These are phyloP conservation scores for Hansenula lynferdii DNA, from an alignment of 1,139 yeast genomes.

Conservation along the genomic window DNA sequence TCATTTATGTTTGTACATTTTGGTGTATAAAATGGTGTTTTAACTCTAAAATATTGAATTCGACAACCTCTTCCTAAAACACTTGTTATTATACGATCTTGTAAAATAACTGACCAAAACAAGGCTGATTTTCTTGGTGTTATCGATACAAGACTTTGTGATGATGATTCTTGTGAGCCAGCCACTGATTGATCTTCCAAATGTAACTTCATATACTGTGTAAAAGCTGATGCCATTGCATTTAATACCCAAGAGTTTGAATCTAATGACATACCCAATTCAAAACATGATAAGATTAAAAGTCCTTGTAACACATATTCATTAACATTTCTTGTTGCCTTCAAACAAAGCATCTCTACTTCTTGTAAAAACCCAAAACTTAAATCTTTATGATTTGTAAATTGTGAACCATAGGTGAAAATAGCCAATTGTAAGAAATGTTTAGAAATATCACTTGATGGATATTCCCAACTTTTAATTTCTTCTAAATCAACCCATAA, in stretches of 20 bases:
- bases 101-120: constrained; percentile 26
- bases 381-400: constrained; percentile 6
- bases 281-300: constrained; percentile 13
- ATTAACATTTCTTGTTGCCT: constrained; percentile 11
- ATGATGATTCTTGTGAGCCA: too few species aligned
- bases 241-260: constrained; percentile 18
- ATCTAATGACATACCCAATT: constrained; percentile 18
- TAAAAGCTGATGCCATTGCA: constrained; percentile 15
- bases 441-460: constrained; percentile 12
- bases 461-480: constrained; percentile 13
- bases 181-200: constrained; percentile 5
- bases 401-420: constrained; percentile 13
- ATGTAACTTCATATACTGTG: constrained; percentile 17
- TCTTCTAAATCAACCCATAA: constrained; percentile 11
- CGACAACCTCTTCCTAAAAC: constrained; percentile 26
- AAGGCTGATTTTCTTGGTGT: constrained; percentile 12
- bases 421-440: constrained; percentile 14
- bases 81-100: constrained; percentile 25
- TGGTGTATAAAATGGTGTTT: constrained; percentile 19
- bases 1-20: background rate
- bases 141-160: constrained; percentile 3
- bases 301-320: constrained; percentile 11
- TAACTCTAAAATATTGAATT: constrained; percentile 21
- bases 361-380: constrained; percentile 9
- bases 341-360: constrained; percentile 11